Conservation (phyloP, 306 rosid genomes). For the Prosopis cineraria region DNA sequence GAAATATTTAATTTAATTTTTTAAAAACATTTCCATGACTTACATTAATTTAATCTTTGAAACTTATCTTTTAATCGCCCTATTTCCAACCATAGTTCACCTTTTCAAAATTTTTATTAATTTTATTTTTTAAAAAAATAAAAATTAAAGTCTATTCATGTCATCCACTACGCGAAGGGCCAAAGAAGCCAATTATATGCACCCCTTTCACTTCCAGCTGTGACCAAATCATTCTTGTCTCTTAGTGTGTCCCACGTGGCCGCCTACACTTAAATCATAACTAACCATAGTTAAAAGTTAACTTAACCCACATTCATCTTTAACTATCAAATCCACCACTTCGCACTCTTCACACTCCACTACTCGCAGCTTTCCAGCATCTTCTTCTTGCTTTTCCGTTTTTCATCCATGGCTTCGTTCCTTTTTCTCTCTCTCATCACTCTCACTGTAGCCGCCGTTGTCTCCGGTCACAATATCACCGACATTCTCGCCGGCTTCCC, state of each 20-base stretch:
- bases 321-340: slow-evolving; percentile 12
- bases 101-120: neutral
- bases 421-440: slow-evolving; percentile 31
- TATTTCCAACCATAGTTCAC: neutral
- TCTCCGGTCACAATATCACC: slow-evolving; percentile 91
- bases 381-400: neutral
- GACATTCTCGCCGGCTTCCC: slow-evolving; percentile 65
- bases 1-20: too few species aligned
- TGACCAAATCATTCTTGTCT: slow-evolving; percentile 50
- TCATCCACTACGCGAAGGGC: neutral
- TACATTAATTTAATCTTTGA: too few species aligned
- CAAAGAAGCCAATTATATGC: slow-evolving; percentile 40
- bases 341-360: neutral
- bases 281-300: slow-evolving; percentile 48
- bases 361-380: neutral
- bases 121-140: neutral
- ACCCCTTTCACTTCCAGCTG: slow-evolving; percentile 66
- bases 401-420: slow-evolving; percentile 46
- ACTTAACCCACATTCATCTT: neutral
- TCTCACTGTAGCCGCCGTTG: slow-evolving; percentile 30
- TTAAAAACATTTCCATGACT: too few species aligned
- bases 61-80: too few species aligned
- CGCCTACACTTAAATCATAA: slow-evolving; percentile 34
- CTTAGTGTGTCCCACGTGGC: slow-evolving; percentile 31
- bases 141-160: neutral